Conservation (phyloP, 1,139 yeast genomes). For the Diutina rugosa region DNA sequence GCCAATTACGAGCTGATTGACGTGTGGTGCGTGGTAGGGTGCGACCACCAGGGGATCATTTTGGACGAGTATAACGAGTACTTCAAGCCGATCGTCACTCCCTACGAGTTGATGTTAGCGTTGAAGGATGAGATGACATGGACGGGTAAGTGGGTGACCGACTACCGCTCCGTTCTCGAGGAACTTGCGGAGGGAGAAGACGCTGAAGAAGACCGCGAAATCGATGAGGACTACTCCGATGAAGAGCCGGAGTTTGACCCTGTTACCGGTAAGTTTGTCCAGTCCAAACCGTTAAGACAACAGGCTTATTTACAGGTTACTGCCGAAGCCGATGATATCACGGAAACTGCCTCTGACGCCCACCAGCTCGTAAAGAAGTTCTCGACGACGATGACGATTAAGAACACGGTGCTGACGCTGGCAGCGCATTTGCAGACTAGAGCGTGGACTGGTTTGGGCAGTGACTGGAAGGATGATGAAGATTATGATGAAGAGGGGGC, state of each 20-base stretch:
- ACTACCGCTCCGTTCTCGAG: slow-evolving; percentile 43
- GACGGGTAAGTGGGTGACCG: slow-evolving; percentile 91
- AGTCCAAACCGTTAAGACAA: slow-evolving; percentile 63
- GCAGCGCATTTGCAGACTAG: slow-evolving; percentile 64
- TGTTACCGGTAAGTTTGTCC: slow-evolving; percentile 67
- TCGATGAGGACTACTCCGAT: slow-evolving; percentile 23
- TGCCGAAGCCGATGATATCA: slow-evolving; percentile 16
- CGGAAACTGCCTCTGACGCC: slow-evolving; percentile 10
- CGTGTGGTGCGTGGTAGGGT: slow-evolving; percentile 88
- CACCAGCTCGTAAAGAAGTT: slow-evolving; percentile 40
- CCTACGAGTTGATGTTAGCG: slow-evolving; percentile 80
- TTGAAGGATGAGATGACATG: slow-evolving; percentile 62
- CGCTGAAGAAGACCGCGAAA: slow-evolving; percentile 8
- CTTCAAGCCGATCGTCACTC: slow-evolving; percentile 85
- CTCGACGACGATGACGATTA: slow-evolving; percentile 49
- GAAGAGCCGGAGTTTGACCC: slow-evolving; percentile 81
- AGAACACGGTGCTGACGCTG: slow-evolving; percentile 80
- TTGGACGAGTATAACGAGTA: slow-evolving; percentile 68
- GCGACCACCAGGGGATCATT: slow-evolving; percentile 88
- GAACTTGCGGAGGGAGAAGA: slow-evolving; percentile 13
- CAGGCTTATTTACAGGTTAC: slow-evolving; percentile 48
- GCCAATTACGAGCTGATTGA: slow-evolving; percentile 92
- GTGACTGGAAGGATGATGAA: slow-evolving; percentile 39
- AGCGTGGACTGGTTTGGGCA: slow-evolving; percentile 85
- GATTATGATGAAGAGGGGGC: slow-evolving; percentile 48